Evolutionary conservation across 768 basidiomycete genomes (phyloP), one percentile per base, ranked within the genome.

Genomic region (Kwoniella europaea): DNA sequence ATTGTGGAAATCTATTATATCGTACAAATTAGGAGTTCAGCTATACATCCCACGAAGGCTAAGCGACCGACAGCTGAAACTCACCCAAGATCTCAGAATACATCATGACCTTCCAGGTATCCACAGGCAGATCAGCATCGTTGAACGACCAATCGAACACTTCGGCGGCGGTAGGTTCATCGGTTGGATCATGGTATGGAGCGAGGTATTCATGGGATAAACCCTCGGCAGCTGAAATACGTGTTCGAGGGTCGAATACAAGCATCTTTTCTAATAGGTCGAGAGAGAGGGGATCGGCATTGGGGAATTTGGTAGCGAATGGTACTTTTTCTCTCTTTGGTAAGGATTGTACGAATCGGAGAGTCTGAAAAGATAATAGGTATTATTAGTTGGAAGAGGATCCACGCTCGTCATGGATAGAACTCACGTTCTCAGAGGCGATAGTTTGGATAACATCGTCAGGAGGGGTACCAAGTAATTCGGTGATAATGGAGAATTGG

Each of bases 21-120:
- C 27, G 27, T 27, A 27, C 27, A 27, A 27, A 27, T 27, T 27
- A 27, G 27, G 4, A 27, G 12, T 3, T 50, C 12, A 55, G 20
- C 63, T 50, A 24, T 10, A 35, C 50, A 53, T 15, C 22, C n/a
- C 9, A 66, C 35, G 18, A 41, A 46, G 22, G 42, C 18, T 22
- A 16, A 10, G 16, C 46, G 22, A 13, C 43, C 42, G 42, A 44
- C 16, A 22, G 42, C n/a, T 10, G 4, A 46, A 2, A 84, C 90
- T 72, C 79, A 94, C 94, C 94, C 13, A 98, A 87, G 74, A 98
- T 98, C 85, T 99, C 96, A 78, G 91, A 92, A 86, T 98, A 98
- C 96, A 99, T 99, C 97, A 99, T 99, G 81, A 97, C 96, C 85
- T 98, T 98, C 97, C 97, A 99, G 1, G 93, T 96, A 79, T 99